Percentiles rank a stretch among this genome's conserved stretches.
These are phyloP conservation scores for Colletotrichum gloeosporioides DNA, from an alignment of 2,329 filamentous ascomycete species.

Conservation along the genomic window DNA sequence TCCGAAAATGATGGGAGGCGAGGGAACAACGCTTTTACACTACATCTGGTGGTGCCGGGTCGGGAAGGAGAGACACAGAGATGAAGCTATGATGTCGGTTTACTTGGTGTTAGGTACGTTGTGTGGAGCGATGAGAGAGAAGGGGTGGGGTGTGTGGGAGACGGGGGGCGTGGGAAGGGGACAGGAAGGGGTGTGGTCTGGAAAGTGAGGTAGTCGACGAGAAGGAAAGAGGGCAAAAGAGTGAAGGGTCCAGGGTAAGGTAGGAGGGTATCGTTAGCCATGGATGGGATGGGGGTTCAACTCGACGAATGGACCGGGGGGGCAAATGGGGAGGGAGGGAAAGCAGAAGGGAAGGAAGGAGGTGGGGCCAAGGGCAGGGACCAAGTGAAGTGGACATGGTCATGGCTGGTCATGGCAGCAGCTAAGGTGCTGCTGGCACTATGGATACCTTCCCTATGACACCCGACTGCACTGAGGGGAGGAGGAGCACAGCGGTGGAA, in stretches of 20 bases:
- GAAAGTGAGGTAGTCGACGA: background rate
- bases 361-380: background rate
- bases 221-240: background rate
- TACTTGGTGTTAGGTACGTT: conserved; percentile 17
- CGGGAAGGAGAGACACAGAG: conserved; percentile 21
- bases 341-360: background rate
- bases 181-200: background rate
- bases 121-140: conserved; percentile 18
- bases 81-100: conserved; percentile 26
- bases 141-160: background rate
- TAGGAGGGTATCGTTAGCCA: conserved; percentile 10
- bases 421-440: background rate
- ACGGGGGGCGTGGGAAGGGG: background rate
- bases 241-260: conserved; percentile 6
- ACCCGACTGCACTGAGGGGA: background rate
- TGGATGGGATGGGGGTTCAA: conserved; percentile 6
- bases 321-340: background rate
- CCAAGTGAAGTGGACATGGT: background rate
- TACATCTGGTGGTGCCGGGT: conserved; percentile 22
- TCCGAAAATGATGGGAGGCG: conserved; percentile 18
- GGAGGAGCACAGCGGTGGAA: background rate
- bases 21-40: conserved; percentile 26
- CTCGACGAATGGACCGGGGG: too few relatives aligned
- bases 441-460: background rate
- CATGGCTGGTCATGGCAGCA: background rate